These are phyloP conservation scores for Aspergillus uvarum DNA, from an alignment of 2,329 filamentous ascomycete genomes.

Conservation along the genomic window DNA sequence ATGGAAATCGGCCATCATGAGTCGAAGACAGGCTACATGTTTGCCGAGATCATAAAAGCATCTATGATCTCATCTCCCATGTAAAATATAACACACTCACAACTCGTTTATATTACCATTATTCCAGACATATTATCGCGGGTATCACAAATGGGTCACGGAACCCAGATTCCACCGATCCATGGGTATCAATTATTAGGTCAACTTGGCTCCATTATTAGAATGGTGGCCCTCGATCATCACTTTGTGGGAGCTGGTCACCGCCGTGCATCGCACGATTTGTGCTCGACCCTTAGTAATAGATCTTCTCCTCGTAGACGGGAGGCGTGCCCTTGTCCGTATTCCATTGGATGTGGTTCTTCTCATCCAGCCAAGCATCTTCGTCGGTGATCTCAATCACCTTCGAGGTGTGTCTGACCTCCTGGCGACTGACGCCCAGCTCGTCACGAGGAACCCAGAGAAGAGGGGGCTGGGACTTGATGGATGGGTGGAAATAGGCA, in stretches of 20 bases:
- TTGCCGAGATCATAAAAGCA: neutral
- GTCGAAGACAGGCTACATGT: neutral
- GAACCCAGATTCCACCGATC: neutral
- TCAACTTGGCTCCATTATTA: neutral
- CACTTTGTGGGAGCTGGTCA: neutral
- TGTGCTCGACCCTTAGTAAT: slow-evolving; percentile 42
- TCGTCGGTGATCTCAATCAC: slow-evolving; percentile 80
- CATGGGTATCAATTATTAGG: neutral
- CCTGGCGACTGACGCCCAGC: slow-evolving; percentile 72
- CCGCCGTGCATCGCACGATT: neutral
- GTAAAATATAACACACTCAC: neutral
- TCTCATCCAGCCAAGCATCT: slow-evolving; percentile 68
- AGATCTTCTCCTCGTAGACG: slow-evolving; percentile 58
- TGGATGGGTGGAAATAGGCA: slow-evolving; percentile 72
- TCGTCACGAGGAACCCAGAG: slow-evolving; percentile 84
- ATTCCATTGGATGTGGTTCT: slow-evolving; percentile 65
- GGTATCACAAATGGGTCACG: neutral
- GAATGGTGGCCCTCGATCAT: neutral
- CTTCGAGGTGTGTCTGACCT: slow-evolving; percentile 68
- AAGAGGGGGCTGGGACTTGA: slow-evolving; percentile 62
- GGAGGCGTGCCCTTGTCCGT: slow-evolving; percentile 57
- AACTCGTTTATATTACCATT: neutral
- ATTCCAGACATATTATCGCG: neutral
- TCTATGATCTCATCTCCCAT: neutral
- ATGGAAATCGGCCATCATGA: neutral